Base-by-base conservation (phyloP, 2,329 filamentous ascomycete genomes). In the Hyphodiscus sp. region DNA sequence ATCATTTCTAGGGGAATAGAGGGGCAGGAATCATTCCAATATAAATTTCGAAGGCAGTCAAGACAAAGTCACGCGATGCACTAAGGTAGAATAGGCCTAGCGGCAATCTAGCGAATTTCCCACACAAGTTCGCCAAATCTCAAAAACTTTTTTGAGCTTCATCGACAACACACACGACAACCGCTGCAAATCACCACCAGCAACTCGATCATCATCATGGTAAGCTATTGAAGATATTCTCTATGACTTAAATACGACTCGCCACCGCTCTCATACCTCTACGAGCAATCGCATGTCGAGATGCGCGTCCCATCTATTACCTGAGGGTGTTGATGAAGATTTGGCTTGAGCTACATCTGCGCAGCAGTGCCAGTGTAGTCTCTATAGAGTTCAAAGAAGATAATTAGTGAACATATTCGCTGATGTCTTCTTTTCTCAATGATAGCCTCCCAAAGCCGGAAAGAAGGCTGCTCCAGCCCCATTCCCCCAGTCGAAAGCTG, bases 341-440 rank as follows among this genome's bases (percentile, higher is more conserved):
- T 74, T 83, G 82, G 80, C 82, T 85, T 80, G 82, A 85, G 82
- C 70, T 69, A 65, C 66, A 74, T 72, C 62, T 66, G 65, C 46
- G 65, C 64, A 67, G 63, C 52, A 67, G 68, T 67, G 65, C 65
- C 62, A 64, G 50, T 62, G 56, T 65, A 47, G 76, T 80, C 87
- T 94, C 89, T 86, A 78, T 95, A 95, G 90, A 95, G 90, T 87
- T 87, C 77, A 87, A 83, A 86, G 85, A 88, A 90, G 86, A 88
- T 80, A 72, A 77, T 83, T 85, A 81, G 80, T 86, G 86, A 82
- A 85, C 82, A 83, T 80, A 82, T 76, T 68, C 77, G 87, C 91
- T 96, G 88, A 95, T 90, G 79, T 89, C 86, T 90, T 95, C 88
- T 94, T 91, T 95, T 90, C 92, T 97, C 92, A 94, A 97, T 97